A percentile compares a stretch with the other conserved stretches of the same genome.
Evolutionary conservation across 805 yeast genomes (phyloP).

Genomic region (Dipodascopsis uninucleata): DNA sequence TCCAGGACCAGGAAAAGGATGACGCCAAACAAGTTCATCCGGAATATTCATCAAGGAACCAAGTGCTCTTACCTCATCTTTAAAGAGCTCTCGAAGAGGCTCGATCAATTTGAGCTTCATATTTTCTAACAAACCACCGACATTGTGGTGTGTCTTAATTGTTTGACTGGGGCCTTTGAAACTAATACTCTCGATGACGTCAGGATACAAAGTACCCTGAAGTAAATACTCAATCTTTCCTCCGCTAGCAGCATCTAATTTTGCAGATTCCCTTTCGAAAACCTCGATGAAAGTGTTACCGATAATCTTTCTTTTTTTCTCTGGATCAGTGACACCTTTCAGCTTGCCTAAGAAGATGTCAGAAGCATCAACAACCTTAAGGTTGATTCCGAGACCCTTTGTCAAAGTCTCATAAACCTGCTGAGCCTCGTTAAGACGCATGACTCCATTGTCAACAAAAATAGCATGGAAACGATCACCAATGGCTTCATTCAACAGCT

Average conservation of each 20-base stretch:
- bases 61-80: slow-evolving; percentile 95
- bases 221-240: slow-evolving; percentile 86
- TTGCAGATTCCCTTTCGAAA: slow-evolving; percentile 92
- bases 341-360: slow-evolving; percentile 82
- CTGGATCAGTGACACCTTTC: slow-evolving; percentile 96
- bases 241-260: slow-evolving; percentile 83
- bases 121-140: slow-evolving; percentile 95
- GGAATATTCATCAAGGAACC: slow-evolving; percentile 95
- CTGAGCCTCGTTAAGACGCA: slow-evolving; percentile 90
- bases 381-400: slow-evolving; percentile 89
- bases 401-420: slow-evolving; percentile 83
- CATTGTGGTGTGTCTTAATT: slow-evolving; percentile 98
- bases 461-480: slow-evolving; percentile 99
- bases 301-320: slow-evolving; percentile 96
- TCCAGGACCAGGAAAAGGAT: slow-evolving; percentile 99
- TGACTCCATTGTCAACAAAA: slow-evolving; percentile 95
- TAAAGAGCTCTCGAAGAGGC: slow-evolving; percentile 97
- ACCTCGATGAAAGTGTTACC: slow-evolving; percentile 97
- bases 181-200: slow-evolving; percentile 95
- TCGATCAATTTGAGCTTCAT: slow-evolving; percentile 98
- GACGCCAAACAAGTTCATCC: slow-evolving; percentile 98
- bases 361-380: slow-evolving; percentile 90
- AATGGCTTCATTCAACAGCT: slow-evolving; percentile 95
- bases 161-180: slow-evolving; percentile 99
- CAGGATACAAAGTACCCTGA: slow-evolving; percentile 98